A percentile compares a stretch with the other conserved stretches of the same genome.
Evolutionary conservation across 2,329 filamentous ascomycete genomes (phyloP).

Genomic region (Stagonosporopsis cucurbitacearum): DNA sequence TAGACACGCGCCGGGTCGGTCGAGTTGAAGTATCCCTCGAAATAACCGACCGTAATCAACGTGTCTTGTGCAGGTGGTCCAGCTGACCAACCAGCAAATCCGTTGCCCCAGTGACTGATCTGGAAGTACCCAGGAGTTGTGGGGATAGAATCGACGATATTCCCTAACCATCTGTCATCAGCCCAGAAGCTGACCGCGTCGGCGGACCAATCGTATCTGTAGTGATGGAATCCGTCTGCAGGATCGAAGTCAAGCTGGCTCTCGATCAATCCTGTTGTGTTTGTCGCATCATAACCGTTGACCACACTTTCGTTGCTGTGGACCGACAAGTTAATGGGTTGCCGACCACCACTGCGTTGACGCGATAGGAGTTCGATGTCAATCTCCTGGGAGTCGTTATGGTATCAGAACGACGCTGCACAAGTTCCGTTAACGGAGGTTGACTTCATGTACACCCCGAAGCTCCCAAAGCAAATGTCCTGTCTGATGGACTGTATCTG

Average conservation of each 20-base stretch:
- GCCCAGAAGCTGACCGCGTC: not conserved
- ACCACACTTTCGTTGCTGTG: not conserved
- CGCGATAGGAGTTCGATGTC: slow-evolving; percentile 1
- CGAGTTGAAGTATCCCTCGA: not conserved
- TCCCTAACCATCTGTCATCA: not conserved
- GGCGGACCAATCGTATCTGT: not conserved
- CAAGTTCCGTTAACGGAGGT: not conserved
- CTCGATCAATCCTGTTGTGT: not conserved
- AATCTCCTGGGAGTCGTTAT: slow-evolving; percentile 2
- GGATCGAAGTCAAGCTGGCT: not conserved
- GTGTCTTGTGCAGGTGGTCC: not conserved
- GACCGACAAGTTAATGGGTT: not conserved
- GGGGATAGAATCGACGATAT: not conserved
- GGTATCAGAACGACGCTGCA: not conserved
- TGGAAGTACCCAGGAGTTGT: not conserved
- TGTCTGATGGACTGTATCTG: not conserved
- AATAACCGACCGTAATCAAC: not conserved
- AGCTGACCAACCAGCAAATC: not conserved
- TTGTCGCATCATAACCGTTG: not conserved
- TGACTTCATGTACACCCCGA: not conserved
- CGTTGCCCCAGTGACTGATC: not conserved
- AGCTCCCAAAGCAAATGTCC: not conserved
- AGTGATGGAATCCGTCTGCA: not conserved
- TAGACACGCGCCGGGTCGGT: not conserved
- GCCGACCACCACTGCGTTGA: not conserved